Percentiles rank a stretch among this genome's conserved stretches.
These are phyloP conservation scores for Wickerhamomyces hampshirensis DNA, from an alignment of 805 yeast genomes.

Conservation along the genomic window DNA sequence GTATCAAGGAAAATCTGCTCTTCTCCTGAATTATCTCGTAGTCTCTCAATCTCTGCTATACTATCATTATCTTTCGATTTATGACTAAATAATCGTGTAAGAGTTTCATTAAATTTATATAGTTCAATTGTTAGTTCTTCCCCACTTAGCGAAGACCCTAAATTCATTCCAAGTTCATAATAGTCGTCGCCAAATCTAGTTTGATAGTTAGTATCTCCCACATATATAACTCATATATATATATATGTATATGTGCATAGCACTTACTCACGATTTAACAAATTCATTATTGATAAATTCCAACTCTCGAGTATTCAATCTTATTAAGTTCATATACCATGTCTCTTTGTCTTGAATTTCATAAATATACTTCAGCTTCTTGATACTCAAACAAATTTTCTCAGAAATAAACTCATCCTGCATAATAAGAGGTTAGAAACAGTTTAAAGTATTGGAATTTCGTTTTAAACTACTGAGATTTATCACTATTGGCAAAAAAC, in stretches of 20 bases:
- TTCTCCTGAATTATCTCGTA: slow-evolving; percentile 1
- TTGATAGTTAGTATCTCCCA: slow-evolving; percentile 1
- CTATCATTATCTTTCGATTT: no score
- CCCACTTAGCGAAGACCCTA: slow-evolving; percentile 7
- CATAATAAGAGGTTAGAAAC: no score
- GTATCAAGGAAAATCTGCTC: slow-evolving; percentile 14
- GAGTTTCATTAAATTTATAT: slow-evolving; percentile 23
- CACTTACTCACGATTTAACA: slow-evolving; percentile 8
- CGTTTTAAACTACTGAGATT: no score
- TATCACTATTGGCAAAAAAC: no score
- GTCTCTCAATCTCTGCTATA: slow-evolving; percentile 1
- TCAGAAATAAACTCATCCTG: no score
- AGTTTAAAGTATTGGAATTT: no score
- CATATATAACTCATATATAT: no score
- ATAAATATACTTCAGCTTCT: slow-evolving; percentile 12
- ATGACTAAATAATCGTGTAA: slow-evolving; percentile 18
- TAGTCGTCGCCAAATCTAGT: slow-evolving; percentile 10
- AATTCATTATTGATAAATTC: slow-evolving; percentile 20
- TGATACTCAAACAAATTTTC: background rate
- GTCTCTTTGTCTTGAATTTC: slow-evolving; percentile 16
- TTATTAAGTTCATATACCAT: slow-evolving; percentile 19
- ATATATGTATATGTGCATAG: no score
- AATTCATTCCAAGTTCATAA: slow-evolving; percentile 11
- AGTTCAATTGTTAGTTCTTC: slow-evolving; percentile 16
- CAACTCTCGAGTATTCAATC: slow-evolving; percentile 20